Evolutionary conservation across 139 green algal species (phyloP), one percentile per base, ranked within the genome.

Genomic region (Chloropicon primus): DNA sequence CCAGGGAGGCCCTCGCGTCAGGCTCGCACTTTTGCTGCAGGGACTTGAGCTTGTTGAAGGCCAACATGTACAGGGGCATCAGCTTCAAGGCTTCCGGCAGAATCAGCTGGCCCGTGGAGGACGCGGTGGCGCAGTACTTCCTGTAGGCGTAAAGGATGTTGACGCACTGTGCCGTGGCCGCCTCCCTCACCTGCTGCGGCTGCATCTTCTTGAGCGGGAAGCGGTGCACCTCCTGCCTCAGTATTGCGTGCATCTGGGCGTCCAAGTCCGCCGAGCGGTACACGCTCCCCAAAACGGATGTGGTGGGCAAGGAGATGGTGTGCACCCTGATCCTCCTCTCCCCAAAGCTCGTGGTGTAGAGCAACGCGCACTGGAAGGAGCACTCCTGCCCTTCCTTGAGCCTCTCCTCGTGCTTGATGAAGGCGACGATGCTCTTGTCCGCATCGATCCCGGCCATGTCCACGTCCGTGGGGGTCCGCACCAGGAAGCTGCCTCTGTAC

Each of bases 61-160:
- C 84, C 71, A 96, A 83, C 26, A 81, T 84, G 83, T 92, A 96
- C 26, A 96, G 83, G 17, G 93, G 93, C 81, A 96, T 84, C 79
- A 97, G 85, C 86, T 97, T 96, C 54, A 97, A 84, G 21, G 90
- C 87, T 84, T 97, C 92, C 0, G 93, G 93, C 72, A 97, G 85
- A 75, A 97, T 95, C 72, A 97, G 90, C 85, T 97, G 93, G 2
- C 84, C 87, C 0, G 80, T 76, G 26, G 72, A 79, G 53, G 83
- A 78, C 22, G 81, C 25, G 22, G 26, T 75, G 21, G 81, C 78
- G 22, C 27, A 72, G 27, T 72, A 78, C 17, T 21, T 76, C 28
- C 24, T 76, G 28, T 72, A 78, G 5, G 28, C 27, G 27, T 78
- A 41, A 75, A 26, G 25, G 72, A 78, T 82, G 72, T 78, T 84